phyloP scores from a whole-genome alignment of 306 rosid genomes.

The Pueraria montana region DNA sequence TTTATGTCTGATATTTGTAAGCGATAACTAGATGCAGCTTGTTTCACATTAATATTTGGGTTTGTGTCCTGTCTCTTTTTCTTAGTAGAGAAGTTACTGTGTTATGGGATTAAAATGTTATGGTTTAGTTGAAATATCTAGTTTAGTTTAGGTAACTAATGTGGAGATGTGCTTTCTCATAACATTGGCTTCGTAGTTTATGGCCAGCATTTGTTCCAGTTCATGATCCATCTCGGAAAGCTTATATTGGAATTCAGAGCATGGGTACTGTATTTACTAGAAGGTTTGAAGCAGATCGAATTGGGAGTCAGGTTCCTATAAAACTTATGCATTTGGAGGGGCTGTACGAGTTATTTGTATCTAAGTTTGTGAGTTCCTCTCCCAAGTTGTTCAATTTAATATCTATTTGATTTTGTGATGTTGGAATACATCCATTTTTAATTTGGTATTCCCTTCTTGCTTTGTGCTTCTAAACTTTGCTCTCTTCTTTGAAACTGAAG shows the following conservation, averaged over 20 bases:
- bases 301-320: conserved; percentile 91
- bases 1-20: conserved; percentile 10
- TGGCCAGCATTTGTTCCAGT: conserved; percentile 99
- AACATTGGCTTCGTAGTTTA: conserved; percentile 66
- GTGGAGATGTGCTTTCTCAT: conserved; percentile 46
- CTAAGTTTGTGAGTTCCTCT: conserved; percentile 87
- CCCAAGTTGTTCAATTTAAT: conserved; percentile 33
- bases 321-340: conserved; percentile 98
- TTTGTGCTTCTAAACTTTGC: conserved; percentile 35
- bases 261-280: conserved; percentile 98
- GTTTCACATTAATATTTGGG: conserved; percentile 31
- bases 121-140: conserved; percentile 19
- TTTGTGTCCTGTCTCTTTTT: conserved; percentile 13
- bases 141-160: conserved; percentile 32
- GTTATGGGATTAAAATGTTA: conserved; percentile 20
- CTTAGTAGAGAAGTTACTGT: conserved; percentile 9
- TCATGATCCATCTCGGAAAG: conserved; percentile 92
- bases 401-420: conserved; percentile 35
- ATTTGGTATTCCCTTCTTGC: conserved; percentile 34
- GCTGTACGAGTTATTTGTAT: conserved; percentile 84
- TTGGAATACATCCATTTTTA: conserved; percentile 39
- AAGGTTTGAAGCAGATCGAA: conserved; percentile 93
- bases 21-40: conserved; percentile 25
- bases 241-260: conserved; percentile 96
- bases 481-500: conserved; percentile 38